These are phyloP conservation scores for Cytospora piceae DNA, from an alignment of 2,329 filamentous ascomycete genomes.

Conservation along the genomic window DNA sequence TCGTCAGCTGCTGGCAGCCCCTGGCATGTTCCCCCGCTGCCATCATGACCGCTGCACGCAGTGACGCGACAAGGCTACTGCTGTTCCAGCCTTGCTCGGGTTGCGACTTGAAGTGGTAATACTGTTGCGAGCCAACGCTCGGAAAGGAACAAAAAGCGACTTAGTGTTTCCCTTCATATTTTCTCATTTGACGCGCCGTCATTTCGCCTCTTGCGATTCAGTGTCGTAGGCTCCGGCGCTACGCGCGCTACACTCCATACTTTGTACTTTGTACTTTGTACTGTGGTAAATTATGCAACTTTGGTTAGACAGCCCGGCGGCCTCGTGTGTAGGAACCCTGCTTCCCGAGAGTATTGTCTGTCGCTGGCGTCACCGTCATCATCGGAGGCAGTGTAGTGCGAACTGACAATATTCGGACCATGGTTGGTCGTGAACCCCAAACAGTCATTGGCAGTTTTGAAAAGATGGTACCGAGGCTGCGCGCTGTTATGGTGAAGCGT, in stretches of 20 bases:
- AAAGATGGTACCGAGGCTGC: slow-evolving; percentile 24
- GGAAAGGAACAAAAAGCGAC: slow-evolving; percentile 7
- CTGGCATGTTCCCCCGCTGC: neutral
- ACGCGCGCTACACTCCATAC: neutral
- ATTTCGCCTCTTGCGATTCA: slow-evolving; percentile 20
- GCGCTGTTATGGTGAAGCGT: slow-evolving; percentile 26
- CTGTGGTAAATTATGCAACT: neutral
- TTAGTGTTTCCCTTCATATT: slow-evolving; percentile 3
- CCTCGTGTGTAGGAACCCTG: slow-evolving; percentile 12
- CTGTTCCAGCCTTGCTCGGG: slow-evolving; percentile 10
- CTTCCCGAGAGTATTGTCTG: slow-evolving; percentile 2
- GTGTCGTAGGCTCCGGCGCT: slow-evolving; percentile 4
- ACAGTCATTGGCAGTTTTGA: slow-evolving; percentile 11
- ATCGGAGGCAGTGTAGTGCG: neutral
- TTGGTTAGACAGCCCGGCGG: slow-evolving; percentile 18
- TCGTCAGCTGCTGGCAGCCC: slow-evolving; percentile 5
- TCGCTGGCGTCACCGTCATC: neutral
- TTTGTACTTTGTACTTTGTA: slow-evolving; percentile 1
- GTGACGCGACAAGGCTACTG: neutral
- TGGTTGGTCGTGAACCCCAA: slow-evolving; percentile 4
- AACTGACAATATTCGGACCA: slow-evolving; percentile 11
- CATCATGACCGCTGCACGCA: slow-evolving; percentile 17
- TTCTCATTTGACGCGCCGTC: slow-evolving; percentile 1
- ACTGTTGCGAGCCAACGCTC: slow-evolving; percentile 4
- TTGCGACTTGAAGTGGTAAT: neutral